Base-by-base conservation (phyloP, 225 moss, liverwort and hornwort species). In the Climacium dendroides region DNA sequence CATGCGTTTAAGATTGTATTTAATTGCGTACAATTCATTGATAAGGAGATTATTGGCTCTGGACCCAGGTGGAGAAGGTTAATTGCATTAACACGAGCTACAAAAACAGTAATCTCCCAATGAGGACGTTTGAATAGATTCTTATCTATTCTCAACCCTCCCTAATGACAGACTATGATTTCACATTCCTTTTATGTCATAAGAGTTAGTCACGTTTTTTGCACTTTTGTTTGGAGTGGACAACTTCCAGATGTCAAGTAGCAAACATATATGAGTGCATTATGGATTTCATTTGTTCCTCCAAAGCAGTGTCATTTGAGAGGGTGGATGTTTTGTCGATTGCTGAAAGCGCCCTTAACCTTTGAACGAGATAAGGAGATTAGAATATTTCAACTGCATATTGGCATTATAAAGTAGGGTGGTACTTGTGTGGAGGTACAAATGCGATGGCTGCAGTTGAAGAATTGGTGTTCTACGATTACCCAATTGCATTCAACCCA, bases 401-500 rank as follows among this genome's bases (percentile, higher is more conserved):
- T 22, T 11, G 16, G 28, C 54, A 62, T 61, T 8, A 11, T 52
- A 47, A 37, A 53, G 32, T 57, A 69, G 62, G 26, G 23, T n/a
- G 66, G 23, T 48, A 13, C 50, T 59, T 59, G 22, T 86, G 20
- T 87, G 32, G 48, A 92, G 82, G 74, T 78, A 71, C 59, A 50
- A 71, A 85, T 58, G 81, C 82, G 15, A 87, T 89, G 84, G 12
- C 29, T 83, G 37, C 29, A 82, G 61, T 23, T 55, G 76, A 85
- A 76, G 89, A 82, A 77, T 61, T 92, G 18, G 90, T 91, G 45
- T 95, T 97, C 67, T 96, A 96, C 89, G 90, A 94, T 69, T 93
- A 95, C 17, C 93, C 94, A 6, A 89, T 97, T 82, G 95, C 96
- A 39, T 97, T 96, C 88, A 97, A 96, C 62, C 95, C 94, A 55